Evolutionary conservation across 106 monocot species (phyloP), one percentile per base, ranked within the genome.

Genomic region (Vanilla planifolia): DNA sequence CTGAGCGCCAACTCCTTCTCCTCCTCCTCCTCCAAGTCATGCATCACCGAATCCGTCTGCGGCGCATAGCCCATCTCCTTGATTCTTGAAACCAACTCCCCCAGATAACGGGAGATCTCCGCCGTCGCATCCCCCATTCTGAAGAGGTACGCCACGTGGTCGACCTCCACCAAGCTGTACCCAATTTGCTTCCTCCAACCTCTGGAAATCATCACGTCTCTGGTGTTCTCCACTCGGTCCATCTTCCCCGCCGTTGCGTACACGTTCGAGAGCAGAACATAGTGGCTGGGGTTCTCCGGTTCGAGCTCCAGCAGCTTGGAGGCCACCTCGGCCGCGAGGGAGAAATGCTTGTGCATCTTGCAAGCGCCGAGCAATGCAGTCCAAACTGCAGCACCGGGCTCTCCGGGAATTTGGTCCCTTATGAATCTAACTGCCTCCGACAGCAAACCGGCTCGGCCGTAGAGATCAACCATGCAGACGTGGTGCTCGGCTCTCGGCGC

Each of bases 391-490:
- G 77, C 62, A 30, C 70, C 76, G 2, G 76, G 70, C 30, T 66
- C 73, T 5, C 73, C 80, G 5, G n/a, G 56, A 55, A 73, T 63
- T 8, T 6, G 30, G 27, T 74, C 71, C 47, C 29, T 32, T 26
- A 80, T 70, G 36, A 67, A 85, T 24, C 27, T 21, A 48, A 73
- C 48, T 1, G 80, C 85, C 40, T 80, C 67, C 11, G 67, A 41
- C 24, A 85, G 63, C 16, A 73, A 17, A 1, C 85, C 85, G 20
- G 80, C 80, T n/a, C 85, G 64, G 15, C 80, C 80, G 23, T 67
- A 55, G 77, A 85, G 60, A 67, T 85, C 85, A 11, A 85, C 80
- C 77, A 85, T 80, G 64, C 71, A 80, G 24, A 85, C 80, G 55
- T 71, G 66, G 32, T 80, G 85, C 69, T 85, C 80, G 22, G 39